Conservation (phyloP, 139 green algal species). For the Edaphochlamys debaryana region DNA sequence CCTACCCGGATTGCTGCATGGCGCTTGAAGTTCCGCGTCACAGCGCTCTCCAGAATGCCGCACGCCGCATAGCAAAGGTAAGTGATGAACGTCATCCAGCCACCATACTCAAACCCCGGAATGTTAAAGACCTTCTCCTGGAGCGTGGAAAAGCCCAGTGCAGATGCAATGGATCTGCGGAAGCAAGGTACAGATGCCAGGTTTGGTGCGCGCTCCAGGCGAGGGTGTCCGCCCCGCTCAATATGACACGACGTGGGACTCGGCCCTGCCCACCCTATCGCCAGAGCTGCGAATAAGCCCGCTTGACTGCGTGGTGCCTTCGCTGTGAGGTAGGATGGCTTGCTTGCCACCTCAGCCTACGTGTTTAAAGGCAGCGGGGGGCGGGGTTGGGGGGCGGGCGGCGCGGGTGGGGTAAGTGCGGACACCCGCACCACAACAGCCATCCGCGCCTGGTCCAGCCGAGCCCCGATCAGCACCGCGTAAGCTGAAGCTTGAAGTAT, state of each 20-base stretch:
- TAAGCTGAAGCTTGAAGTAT: no score
- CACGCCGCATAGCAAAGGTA: conserved; percentile 64
- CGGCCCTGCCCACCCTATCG: conserved; percentile 17
- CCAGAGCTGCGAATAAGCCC: conserved; percentile 2
- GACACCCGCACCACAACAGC: no score
- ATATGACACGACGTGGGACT: no score
- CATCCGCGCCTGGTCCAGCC: no score
- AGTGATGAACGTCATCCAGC: conserved; percentile 76
- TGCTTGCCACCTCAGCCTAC: no score
- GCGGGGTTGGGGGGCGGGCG: no score
- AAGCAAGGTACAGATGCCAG: background rate
- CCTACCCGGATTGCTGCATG: conserved; percentile 49
- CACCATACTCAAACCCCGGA: conserved; percentile 64
- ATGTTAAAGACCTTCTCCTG: conserved; percentile 77
- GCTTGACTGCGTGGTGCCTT: conserved; percentile 1
- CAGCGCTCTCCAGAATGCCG: conserved; percentile 51
- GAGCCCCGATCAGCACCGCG: no score
- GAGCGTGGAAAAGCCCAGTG: conserved; percentile 65
- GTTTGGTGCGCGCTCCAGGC: no score
- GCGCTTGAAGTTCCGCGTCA: conserved; percentile 46
- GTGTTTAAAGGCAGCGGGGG: no score
- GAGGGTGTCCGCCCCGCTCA: no score
- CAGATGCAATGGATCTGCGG: conserved; percentile 49
- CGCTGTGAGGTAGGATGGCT: no score
- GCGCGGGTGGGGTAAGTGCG: no score